Conservation (phyloP, 2,329 filamentous ascomycete species). For the Aspergillus ochraceus region DNA sequence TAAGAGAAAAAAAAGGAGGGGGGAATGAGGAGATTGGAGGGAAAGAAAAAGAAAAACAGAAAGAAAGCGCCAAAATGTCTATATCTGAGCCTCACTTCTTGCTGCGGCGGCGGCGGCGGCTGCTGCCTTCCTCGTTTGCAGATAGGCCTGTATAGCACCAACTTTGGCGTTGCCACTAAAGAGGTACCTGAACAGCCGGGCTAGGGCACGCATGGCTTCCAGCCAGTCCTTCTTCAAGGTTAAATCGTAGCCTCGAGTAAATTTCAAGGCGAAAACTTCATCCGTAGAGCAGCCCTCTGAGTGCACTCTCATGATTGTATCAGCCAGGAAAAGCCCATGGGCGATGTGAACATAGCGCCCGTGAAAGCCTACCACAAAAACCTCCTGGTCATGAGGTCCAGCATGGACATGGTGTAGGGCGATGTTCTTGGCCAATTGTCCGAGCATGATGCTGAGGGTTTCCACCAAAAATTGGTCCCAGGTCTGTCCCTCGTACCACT, state of each 20-base stretch:
- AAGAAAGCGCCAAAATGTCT: neutral
- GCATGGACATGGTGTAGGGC: neutral
- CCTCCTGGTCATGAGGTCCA: constrained; percentile 1
- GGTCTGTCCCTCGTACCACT: constrained; percentile 12
- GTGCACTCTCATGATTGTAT: neutral
- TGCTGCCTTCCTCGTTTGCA: neutral
- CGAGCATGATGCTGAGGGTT: constrained; percentile 11
- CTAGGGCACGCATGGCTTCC: constrained; percentile 11
- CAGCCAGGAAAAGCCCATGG: neutral
- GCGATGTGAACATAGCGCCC: constrained; percentile 5
- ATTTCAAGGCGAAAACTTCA: constrained; percentile 3
- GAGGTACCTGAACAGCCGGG: constrained; percentile 14
- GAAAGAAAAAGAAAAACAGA: too few species aligned
- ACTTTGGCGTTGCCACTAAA: constrained; percentile 14
- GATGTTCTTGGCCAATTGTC: constrained; percentile 11
- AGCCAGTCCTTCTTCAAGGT: constrained; percentile 13
- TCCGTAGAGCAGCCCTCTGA: neutral
- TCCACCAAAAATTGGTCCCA: constrained; percentile 10
- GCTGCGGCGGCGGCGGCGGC: too few species aligned
- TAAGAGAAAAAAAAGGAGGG: too few species aligned
- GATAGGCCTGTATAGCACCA: constrained; percentile 7
- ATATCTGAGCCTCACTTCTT: neutral
- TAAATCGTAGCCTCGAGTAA: constrained; percentile 14
- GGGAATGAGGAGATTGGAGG: too few species aligned
- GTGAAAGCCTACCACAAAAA: constrained; percentile 10